These are phyloP conservation scores for Cucurbita moschata DNA, from an alignment of 306 rosid genomes.

Conservation along the genomic window DNA sequence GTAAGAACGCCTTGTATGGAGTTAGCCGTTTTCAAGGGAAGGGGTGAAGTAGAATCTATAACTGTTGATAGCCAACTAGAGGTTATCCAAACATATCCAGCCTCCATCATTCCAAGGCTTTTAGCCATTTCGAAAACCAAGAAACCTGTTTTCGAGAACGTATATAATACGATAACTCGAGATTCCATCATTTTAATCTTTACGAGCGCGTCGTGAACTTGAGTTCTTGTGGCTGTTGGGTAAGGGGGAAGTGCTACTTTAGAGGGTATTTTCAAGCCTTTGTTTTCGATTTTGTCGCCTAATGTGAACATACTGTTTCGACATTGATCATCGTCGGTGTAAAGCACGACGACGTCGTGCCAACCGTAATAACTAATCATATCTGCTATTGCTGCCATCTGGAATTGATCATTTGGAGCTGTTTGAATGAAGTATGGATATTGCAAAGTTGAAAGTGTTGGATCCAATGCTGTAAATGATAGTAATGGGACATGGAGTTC, in stretches of 20 bases:
- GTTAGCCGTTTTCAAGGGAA: conserved; percentile 12
- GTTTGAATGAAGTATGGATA: conserved; percentile 44
- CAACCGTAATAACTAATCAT: conserved; percentile 24
- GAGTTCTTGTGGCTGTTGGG: conserved; percentile 17
- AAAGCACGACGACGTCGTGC: conserved; percentile 23
- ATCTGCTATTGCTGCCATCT: conserved; percentile 40
- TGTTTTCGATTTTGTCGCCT: conserved; percentile 29
- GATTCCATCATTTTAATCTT: conserved; percentile 25
- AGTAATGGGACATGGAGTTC: conserved; percentile 36
- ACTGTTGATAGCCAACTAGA: conserved; percentile 38
- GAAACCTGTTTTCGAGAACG: conserved; percentile 20
- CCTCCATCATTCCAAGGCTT: conserved; percentile 32
- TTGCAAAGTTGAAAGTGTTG: conserved; percentile 25
- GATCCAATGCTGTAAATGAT: conserved; percentile 41
- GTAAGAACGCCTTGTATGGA: conserved; percentile 37
- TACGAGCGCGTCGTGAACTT: conserved; percentile 10
- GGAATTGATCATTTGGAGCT: conserved; percentile 40
- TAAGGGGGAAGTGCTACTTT: conserved; percentile 37
- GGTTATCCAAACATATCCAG: conserved; percentile 42
- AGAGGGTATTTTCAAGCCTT: conserved; percentile 23
- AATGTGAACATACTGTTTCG: conserved; percentile 26
- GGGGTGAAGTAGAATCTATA: conserved; percentile 27
- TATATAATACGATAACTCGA: conserved; percentile 28
- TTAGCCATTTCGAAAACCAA: conserved; percentile 31
- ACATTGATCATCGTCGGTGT: conserved; percentile 34